Base-by-base conservation (phyloP, 2,329 filamentous ascomycete genomes). In the Alternaria sp. region DNA sequence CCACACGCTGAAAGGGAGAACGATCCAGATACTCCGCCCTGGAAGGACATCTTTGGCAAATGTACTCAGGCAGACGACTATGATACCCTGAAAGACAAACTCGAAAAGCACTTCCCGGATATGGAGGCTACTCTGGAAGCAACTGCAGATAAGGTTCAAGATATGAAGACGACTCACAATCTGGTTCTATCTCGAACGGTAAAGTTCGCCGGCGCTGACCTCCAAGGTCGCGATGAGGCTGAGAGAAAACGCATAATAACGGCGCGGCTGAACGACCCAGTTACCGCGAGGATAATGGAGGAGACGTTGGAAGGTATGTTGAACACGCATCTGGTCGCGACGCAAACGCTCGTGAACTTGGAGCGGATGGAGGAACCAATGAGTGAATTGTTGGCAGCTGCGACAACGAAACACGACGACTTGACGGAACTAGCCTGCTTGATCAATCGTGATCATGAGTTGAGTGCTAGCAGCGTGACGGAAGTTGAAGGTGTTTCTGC, bases 131-230 rank as follows among this genome's bases (percentile, higher is more conserved):
- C 30, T 12, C 14, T 51, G 1, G 41, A 48, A 9, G 36, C 59
- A 18, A 53, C 56, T 7, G 18, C 54, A 5, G 56, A n/a, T 41
- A 56, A 53, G 27, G 20, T 53, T 52, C 16, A 51, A 49, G 49
- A 55, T 36, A 62, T 60, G 57, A 30, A 41, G 25, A 16, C 41
- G 50, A 44, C 57, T 27, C 34, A 49, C 12, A 52, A 60, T 18
- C 60, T 45, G 11, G 27, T 51, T 1, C 34, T 60, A 14, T 58
- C 51, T 3, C 64, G 63, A 10, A 55, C 57, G 11, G 38, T 45
- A 11, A 71, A 67, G 40, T 55, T 72, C 22, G 57, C 50, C 20
- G 69, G 62, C 18, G 40, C 50, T 7, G 65, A 70, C 43, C 18
- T 59, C 4, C 32, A 18, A 20, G 45, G 54, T 14, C 43, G 51